A percentile compares a stretch with the other conserved stretches of the same genome.
phyloP scores from a whole-genome alignment of 2,329 filamentous ascomycete genomes.

The Zarea fungicola region DNA sequence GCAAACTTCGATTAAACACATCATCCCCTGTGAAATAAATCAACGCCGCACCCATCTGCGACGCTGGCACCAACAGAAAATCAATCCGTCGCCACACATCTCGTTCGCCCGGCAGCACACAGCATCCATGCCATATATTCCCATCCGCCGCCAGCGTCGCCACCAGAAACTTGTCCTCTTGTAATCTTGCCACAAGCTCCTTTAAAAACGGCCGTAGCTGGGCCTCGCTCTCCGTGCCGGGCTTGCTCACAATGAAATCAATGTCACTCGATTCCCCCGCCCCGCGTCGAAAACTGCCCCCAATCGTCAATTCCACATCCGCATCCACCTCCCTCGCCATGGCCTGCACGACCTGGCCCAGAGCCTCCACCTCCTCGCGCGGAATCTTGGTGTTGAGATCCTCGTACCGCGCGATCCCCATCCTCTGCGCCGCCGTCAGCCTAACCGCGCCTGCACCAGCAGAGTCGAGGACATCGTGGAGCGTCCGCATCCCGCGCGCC shows the following conservation, averaged over 20 bases:
- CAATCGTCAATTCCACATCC: constrained; percentile 64
- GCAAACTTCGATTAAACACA: constrained; percentile 84
- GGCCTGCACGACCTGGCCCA: constrained; percentile 59
- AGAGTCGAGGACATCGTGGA: too few relatives aligned
- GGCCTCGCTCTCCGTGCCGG: constrained; percentile 44
- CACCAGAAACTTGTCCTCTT: constrained; percentile 60
- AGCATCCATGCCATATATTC: constrained; percentile 87
- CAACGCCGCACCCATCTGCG: constrained; percentile 75
- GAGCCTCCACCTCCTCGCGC: constrained; percentile 64
- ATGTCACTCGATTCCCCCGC: constrained; percentile 72
- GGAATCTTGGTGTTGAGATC: constrained; percentile 79
- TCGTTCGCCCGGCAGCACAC: constrained; percentile 54
- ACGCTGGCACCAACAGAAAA: constrained; percentile 73
- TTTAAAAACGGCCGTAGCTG: constrained; percentile 60
- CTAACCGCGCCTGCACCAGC: constrained; percentile 53
- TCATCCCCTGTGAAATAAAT: constrained; percentile 97
- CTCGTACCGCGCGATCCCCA: constrained; percentile 74
- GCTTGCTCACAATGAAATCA: constrained; percentile 75
- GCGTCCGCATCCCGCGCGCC: constrained; percentile 64
- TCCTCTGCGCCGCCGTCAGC: constrained; percentile 62
- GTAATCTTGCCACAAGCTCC: constrained; percentile 57
- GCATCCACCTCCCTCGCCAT: constrained; percentile 57
- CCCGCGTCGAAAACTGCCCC: constrained; percentile 82
- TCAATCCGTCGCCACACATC: constrained; percentile 75
- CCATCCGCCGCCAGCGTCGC: constrained; percentile 62